A percentile compares a stretch with the other conserved stretches of the same genome.
Conservation (phyloP, 768 basidiomycete species). For the Daedalea quercina region DNA sequence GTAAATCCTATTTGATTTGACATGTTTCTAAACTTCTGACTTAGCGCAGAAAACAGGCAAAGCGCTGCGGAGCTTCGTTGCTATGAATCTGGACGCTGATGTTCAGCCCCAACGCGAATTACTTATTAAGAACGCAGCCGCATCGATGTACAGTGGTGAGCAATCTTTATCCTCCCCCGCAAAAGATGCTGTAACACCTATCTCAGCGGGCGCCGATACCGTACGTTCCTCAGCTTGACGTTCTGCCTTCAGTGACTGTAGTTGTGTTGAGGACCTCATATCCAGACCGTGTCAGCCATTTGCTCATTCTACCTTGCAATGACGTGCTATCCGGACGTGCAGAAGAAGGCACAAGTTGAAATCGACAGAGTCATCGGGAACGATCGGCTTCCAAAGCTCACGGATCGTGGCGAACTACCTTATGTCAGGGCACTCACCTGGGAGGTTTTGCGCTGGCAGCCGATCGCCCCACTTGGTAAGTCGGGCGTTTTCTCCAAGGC, state of each 20-base stretch:
- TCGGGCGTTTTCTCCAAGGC: not conserved
- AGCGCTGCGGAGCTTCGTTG: constrained; percentile 14
- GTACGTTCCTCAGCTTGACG: constrained; percentile 1
- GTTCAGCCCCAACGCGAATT: constrained; percentile 4
- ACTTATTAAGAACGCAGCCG: constrained; percentile 10
- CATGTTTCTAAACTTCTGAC: not conserved
- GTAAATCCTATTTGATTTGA: constrained; percentile 11
- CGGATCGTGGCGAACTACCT: constrained; percentile 13
- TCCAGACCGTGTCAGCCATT: constrained; percentile 26
- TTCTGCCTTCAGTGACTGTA: not conserved
- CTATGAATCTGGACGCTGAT: constrained; percentile 10
- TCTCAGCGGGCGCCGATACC: constrained; percentile 15
- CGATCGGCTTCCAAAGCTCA: constrained; percentile 38
- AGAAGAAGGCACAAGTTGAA: constrained; percentile 31
- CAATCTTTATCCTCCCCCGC: not conserved
- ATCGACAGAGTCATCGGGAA: constrained; percentile 26
- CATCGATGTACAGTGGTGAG: constrained; percentile 13
- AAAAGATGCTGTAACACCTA: not conserved
- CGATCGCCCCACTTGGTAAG: constrained; percentile 27
- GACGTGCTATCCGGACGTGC: constrained; percentile 30
- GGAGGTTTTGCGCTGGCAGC: constrained; percentile 31
- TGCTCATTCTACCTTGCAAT: constrained; percentile 29
- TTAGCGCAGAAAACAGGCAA: constrained; percentile 12
- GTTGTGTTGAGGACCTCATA: not conserved
- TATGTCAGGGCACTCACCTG: constrained; percentile 20